Percentiles rank a stretch among this genome's conserved stretches.
Evolutionary conservation across 164 flowering plant species (phyloP).

Genomic region (Berberis vulgaris): DNA sequence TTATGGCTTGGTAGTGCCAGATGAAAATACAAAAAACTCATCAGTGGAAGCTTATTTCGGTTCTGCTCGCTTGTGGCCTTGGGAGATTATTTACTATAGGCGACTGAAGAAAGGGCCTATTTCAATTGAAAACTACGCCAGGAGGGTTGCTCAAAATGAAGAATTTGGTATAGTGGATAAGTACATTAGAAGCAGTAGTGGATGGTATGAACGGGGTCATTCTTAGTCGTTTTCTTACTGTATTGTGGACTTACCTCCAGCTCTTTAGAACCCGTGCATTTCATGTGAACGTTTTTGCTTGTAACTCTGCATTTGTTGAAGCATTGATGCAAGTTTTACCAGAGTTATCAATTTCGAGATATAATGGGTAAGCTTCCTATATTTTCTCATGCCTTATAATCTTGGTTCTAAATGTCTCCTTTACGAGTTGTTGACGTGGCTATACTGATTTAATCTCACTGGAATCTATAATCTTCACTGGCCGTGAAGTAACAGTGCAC

Average conservation of each 20-base stretch:
- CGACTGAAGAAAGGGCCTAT: conserved; percentile 45
- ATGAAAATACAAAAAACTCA: conserved; percentile 25
- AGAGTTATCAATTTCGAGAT: background rate
- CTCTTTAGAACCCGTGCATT: background rate
- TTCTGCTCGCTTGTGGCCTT: conserved; percentile 56
- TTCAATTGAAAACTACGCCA: conserved; percentile 41
- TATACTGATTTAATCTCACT: too few relatives aligned
- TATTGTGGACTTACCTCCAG: background rate
- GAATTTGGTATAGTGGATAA: conserved; percentile 52
- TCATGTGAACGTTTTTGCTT: background rate
- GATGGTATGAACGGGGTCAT: conserved; percentile 36
- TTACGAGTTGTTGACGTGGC: too few relatives aligned
- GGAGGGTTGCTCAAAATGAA: conserved; percentile 38
- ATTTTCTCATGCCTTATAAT: too few relatives aligned
- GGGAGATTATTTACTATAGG: conserved; percentile 48
- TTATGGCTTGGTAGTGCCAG: conserved; percentile 27
- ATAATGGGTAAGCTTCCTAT: too few relatives aligned
- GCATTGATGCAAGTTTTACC: background rate
- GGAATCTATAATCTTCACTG: too few relatives aligned
- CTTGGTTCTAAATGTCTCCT: too few relatives aligned
- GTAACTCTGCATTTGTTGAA: conserved; percentile 3
- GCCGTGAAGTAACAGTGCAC: too few relatives aligned
- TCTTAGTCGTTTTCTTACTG: conserved; percentile 5
- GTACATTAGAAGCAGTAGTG: conserved; percentile 52
- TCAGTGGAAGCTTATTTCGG: conserved; percentile 33